A percentile compares a stretch with the other conserved stretches of the same genome.
phyloP scores from a whole-genome alignment of 495 filamentous ascomycete genomes.

The Aspergillus nanangensis region DNA sequence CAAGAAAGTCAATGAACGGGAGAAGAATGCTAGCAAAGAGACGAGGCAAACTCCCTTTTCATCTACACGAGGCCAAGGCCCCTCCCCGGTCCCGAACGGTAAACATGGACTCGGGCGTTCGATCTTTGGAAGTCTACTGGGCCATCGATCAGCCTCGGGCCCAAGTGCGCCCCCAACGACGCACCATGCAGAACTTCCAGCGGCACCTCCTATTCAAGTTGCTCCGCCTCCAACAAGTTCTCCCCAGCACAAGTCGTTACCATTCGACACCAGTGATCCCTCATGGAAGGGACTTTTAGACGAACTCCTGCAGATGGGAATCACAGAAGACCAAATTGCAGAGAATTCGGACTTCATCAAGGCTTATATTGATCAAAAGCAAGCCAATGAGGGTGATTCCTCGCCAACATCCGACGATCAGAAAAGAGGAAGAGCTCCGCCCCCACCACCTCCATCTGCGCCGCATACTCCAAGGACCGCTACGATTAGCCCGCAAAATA shows the following conservation, averaged over 20 bases:
- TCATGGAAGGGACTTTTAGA: slow-evolving; percentile 78
- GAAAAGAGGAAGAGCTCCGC: slow-evolving; percentile 48
- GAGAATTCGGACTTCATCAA: slow-evolving; percentile 96
- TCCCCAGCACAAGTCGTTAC: slow-evolving; percentile 49
- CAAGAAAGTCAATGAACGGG: slow-evolving; percentile 90
- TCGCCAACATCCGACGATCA: slow-evolving; percentile 29
- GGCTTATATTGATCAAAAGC: slow-evolving; percentile 78
- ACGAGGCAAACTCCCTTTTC: slow-evolving; percentile 76
- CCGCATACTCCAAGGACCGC: slow-evolving; percentile 44
- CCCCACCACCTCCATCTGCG: slow-evolving; percentile 55
- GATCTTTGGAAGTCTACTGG: slow-evolving; percentile 65
- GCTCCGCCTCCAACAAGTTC: slow-evolving; percentile 37
- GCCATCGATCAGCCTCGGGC: slow-evolving; percentile 63
- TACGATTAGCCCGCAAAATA: slow-evolving; percentile 64
- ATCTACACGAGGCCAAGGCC: slow-evolving; percentile 46
- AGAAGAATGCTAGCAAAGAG: slow-evolving; percentile 87
- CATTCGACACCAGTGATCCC: slow-evolving; percentile 78
- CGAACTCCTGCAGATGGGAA: slow-evolving; percentile 79
- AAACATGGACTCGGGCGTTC: slow-evolving; percentile 45
- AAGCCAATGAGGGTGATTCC: slow-evolving; percentile 46
- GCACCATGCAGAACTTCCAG: slow-evolving; percentile 45
- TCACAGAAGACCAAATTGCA: slow-evolving; percentile 86
- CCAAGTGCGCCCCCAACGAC: slow-evolving; percentile 39
- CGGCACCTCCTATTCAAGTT: slow-evolving; percentile 44
- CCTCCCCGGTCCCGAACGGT: slow-evolving; percentile 41